Percentiles rank a stretch among this genome's conserved stretches.
These are phyloP conservation scores for Akebia trifoliata DNA, from an alignment of 164 flowering plant species.

Conservation along the genomic window DNA sequence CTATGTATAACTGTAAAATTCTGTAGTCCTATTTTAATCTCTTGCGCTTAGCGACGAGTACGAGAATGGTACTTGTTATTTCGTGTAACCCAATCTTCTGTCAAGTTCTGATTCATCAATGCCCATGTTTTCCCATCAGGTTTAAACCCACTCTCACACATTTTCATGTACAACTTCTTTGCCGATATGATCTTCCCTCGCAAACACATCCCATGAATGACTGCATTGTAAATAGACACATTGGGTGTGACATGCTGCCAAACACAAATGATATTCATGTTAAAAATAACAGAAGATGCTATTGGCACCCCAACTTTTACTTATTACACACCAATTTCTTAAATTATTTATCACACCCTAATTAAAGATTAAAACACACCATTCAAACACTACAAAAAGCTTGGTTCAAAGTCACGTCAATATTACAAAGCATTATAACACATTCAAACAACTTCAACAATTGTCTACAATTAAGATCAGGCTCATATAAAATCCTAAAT, in stretches of 20 bases:
- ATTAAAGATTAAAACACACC: too few species aligned
- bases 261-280: conserved; percentile 3
- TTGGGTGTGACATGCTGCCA: conserved; percentile 45
- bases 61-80: conserved; percentile 13
- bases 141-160: conserved; percentile 49
- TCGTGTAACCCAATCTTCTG: conserved; percentile 12
- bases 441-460: too few species aligned
- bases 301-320: too few species aligned
- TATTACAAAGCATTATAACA: too few species aligned
- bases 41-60: neutral
- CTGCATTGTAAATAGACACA: conserved; percentile 69
- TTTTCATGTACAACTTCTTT: conserved; percentile 55
- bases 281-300: neutral
- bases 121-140: conserved; percentile 88
- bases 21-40: too few species aligned
- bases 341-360: too few species aligned
- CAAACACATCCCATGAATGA: conserved; percentile 74
- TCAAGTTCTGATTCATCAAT: conserved; percentile 68
- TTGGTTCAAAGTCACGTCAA: too few species aligned
- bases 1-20: too few species aligned
- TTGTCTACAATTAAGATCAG: too few species aligned
- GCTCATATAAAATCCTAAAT: too few species aligned
- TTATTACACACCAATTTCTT: too few species aligned
- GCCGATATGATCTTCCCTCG: conserved; percentile 48
- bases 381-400: too few species aligned